Evolutionary conservation across 331 rosid genomes (phyloP).

Genomic region (Spiraea crenata): DNA sequence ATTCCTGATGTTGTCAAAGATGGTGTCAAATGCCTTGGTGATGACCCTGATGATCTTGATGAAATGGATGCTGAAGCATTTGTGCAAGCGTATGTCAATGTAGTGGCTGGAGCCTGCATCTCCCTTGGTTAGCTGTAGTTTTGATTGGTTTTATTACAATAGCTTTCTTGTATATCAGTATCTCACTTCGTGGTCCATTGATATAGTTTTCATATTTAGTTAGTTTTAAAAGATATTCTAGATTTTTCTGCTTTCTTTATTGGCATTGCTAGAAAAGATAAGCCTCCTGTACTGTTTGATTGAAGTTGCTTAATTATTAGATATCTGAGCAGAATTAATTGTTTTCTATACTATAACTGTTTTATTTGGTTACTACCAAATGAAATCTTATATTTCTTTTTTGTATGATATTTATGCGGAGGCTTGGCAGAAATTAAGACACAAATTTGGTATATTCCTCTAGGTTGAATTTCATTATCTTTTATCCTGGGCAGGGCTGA

Average conservation of each 20-base stretch:
- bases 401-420: not conserved
- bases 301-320: not conserved
- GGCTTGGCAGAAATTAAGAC: not conserved
- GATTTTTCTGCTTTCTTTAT: not conserved
- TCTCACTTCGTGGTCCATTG: not conserved
- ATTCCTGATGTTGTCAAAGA: constrained; percentile 77
- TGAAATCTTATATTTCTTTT: not conserved
- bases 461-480: constrained; percentile 24
- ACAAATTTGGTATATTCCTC: not conserved
- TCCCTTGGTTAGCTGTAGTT: constrained; percentile 65
- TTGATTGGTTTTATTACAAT: constrained; percentile 6
- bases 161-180: not conserved
- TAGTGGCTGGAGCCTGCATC: constrained; percentile 92
- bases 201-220: not conserved
- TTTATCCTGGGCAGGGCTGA: constrained; percentile 61
- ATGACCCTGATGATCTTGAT: constrained; percentile 64
- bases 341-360: not conserved
- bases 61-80: constrained; percentile 88
- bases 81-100: constrained; percentile 90
- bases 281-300: not conserved
- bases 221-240: not conserved
- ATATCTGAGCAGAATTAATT: not conserved
- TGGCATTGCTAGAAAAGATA: not conserved
- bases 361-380: constrained; percentile 4
- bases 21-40: constrained; percentile 62